Evolutionary conservation across 768 basidiomycete genomes (phyloP), one percentile per base, ranked within the genome.

Genomic region (Lactifluus rugatus): DNA sequence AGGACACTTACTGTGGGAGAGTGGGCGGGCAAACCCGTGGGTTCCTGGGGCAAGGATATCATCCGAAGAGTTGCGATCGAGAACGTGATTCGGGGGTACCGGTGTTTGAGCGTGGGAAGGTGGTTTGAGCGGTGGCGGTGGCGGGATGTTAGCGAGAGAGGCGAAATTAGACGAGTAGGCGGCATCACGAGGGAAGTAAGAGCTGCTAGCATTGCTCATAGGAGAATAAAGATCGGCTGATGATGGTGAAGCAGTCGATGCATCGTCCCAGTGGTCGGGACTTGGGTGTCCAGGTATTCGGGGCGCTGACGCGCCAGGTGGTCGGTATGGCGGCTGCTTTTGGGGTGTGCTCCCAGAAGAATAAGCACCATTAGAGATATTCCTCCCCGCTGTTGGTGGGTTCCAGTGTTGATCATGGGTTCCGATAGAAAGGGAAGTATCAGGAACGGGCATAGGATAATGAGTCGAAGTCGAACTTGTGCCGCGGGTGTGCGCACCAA

Each of bases 291-390:
- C 66, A 34, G 69, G 68, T 21, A 69, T 63, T 34, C 58, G 61
- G 17, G 69, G 64, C n/a, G 68, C 64, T 57, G 63, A 60, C 14
- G 68, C 68, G 54, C 68, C 66, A 19, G 66, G 52, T 4, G 71
- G 67, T 28, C 68, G 66, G 16, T 56, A 61, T 23, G 69, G 66
- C 8, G 61, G 19, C 19, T 62, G 62, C 48, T 60, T 59, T 39
- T 48, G 59, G 7, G 52, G 42, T 16, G 48, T 16, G 13, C 44
- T 31, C 25, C 47, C 48, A n/a, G 62, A 39, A 25, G 55, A 34
- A 34, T 55, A 54, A 46, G 5, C 37, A 16, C 55, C 62, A 28
- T 58, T 62, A 11, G 21, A 32, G n/a, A 56, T 45, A 36, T 52
- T 26, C 34, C 61, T 64, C 26, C 39, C 55, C 19, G 48, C 10